Base-by-base conservation (phyloP, 2,329 filamentous ascomycete genomes). In the Anisogramma anomala region DNA sequence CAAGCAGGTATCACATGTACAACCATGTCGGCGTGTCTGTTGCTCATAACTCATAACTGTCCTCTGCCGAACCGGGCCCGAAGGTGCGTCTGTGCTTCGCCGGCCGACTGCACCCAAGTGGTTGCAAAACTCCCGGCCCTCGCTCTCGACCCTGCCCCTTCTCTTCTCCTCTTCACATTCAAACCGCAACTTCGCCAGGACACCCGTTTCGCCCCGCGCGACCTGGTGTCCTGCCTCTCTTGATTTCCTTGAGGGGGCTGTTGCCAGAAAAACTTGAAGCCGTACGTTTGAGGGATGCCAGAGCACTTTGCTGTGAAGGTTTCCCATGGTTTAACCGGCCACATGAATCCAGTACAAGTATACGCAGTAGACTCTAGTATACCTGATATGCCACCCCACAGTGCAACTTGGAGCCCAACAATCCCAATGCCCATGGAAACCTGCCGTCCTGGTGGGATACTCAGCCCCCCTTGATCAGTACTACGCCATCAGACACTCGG, bases 321-420 rank as follows among this genome's bases (percentile, higher is more conserved):
- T 49, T 54, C 53, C 51, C 42, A 56, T 56, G 53, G 49, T 51
- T 47, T 46, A 47, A 46, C 31, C 51, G 52, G 53, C 48, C 19
- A 55, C 52, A 55, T 26, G 23, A 27, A 14, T 14, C 14, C 5
- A 15, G 13, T 30, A 14, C 7, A 30, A 14, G 27, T 4, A n/a
- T n/a, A n/a, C n/a, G n/a, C n/a, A n/a, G n/a, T n/a, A n/a, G n/a
- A n/a, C n/a, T n/a, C n/a, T n/a, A n/a, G n/a, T n/a, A n/a, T n/a
- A 13, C n/a, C n/a, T 14, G n/a, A 4, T 15, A 30, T n/a, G 27
- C 27, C 27, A 30, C 11, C 8, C 6, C 11, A 14, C 11, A n/a
- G n/a, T n/a, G n/a, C n/a, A n/a, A n/a, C n/a, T n/a, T n/a, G n/a
- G n/a, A n/a, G n/a, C n/a, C n/a, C n/a, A n/a, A n/a, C n/a, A n/a